Conservation (phyloP, 2,329 filamentous ascomycete species). For the Xylariaceae sp. region DNA sequence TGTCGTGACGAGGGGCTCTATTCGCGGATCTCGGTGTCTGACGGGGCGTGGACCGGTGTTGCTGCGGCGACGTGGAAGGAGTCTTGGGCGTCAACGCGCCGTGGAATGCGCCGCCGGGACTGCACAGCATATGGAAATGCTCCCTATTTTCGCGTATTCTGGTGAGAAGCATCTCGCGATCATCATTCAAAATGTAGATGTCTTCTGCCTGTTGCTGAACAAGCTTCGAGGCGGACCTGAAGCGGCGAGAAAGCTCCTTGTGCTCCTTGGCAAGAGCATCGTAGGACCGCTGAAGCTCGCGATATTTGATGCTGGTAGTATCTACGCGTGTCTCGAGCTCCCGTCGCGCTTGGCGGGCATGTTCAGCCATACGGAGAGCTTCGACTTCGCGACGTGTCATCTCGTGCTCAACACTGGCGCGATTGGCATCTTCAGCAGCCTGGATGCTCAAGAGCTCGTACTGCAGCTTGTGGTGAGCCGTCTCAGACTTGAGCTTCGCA, state of each 20-base stretch:
- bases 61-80: constrained; percentile 42
- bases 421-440: constrained; percentile 76
- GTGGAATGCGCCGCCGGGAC: constrained; percentile 65
- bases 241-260: constrained; percentile 54
- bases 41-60: constrained; percentile 44
- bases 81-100: constrained; percentile 55
- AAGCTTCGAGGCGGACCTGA: constrained; percentile 69
- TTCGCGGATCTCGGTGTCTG: constrained; percentile 43
- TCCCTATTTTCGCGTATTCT: constrained; percentile 87
- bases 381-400: constrained; percentile 87
- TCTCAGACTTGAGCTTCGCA: constrained; percentile 66
- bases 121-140: constrained; percentile 73
- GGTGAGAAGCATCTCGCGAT: constrained; percentile 70
- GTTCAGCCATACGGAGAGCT: constrained; percentile 69
- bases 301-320: constrained; percentile 48
- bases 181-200: constrained; percentile 63
- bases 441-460: constrained; percentile 80
- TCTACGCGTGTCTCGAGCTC: constrained; percentile 50
- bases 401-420: constrained; percentile 84
- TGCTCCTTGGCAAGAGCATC: constrained; percentile 64
- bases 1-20: constrained; percentile 38
- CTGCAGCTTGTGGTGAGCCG: constrained; percentile 86
- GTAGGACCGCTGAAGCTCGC: constrained; percentile 60
- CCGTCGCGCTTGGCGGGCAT: constrained; percentile 55
- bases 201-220: constrained; percentile 75